phyloP scores from a whole-genome alignment of 2,329 filamentous ascomycete genomes.

The Monascus ruber region DNA sequence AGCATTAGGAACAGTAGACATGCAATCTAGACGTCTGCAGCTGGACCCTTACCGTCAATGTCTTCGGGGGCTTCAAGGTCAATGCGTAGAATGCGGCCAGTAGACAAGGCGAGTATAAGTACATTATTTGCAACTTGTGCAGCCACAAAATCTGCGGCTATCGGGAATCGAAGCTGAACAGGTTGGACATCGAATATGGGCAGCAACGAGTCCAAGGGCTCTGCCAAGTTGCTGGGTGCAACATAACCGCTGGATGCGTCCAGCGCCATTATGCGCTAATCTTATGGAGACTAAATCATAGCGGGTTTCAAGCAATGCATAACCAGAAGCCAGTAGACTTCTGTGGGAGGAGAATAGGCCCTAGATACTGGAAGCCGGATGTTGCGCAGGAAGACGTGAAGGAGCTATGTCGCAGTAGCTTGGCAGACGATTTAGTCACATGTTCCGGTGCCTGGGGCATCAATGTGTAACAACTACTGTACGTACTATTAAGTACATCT shows the following conservation, averaged over 20 bases:
- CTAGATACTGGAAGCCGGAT: background rate
- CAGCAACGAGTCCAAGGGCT: conserved; percentile 50
- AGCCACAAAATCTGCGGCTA: conserved; percentile 90
- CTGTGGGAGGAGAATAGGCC: background rate
- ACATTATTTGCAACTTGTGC: conserved; percentile 97
- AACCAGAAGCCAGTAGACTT: background rate
- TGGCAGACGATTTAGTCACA: no score
- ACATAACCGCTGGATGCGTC: conserved; percentile 61
- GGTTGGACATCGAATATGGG: conserved; percentile 92
- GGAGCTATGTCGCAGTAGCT: no score
- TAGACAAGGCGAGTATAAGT: conserved; percentile 80
- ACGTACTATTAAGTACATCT: no score
- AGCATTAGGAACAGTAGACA: background rate
- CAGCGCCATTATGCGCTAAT: conserved; percentile 52
- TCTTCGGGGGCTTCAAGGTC: conserved; percentile 88
- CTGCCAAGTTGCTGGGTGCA: conserved; percentile 51
- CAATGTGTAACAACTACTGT: no score
- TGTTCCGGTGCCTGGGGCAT: no score
- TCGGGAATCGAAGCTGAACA: conserved; percentile 86
- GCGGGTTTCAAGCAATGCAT: conserved; percentile 5
- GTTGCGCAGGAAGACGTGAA: background rate
- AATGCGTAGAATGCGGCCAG: conserved; percentile 84
- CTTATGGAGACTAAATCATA: conserved; percentile 18
- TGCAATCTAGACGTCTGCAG: conserved; percentile 6
- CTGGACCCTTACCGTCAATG: conserved; percentile 61